Evolutionary conservation across 441 rosid genomes (phyloP), one percentile per base, ranked within the genome.

Genomic region (Croton setiger): DNA sequence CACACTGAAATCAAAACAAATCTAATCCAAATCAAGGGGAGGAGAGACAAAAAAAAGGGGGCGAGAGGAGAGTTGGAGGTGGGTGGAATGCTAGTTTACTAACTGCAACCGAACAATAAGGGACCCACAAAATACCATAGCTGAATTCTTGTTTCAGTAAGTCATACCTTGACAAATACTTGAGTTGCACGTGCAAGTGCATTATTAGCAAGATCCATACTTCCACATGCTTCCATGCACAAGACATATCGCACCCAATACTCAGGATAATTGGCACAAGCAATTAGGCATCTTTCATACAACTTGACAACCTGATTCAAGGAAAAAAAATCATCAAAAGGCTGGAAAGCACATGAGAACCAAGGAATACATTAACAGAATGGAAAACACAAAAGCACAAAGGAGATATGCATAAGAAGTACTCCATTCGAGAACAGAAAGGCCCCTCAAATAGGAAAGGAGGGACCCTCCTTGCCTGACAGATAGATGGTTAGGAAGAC

Each of bases 401-500:
- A 84, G 83, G 84, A 82, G 90, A 84, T 86, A 84, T 79, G 86
- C 88, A 94, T 84, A 80, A 91, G 93, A 83, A 76, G 84, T 89
- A 89, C 97, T 89, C 96, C 88, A 83, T 76, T 74, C 76, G 78
- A 77, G 92, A 92, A 85, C 78, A 92, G 89, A 87, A 90, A 80
- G 91, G 92, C 85, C 96, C 97, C 97, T 83, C 91, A 83, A 78
- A 83, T 80, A 88, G 43, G 82, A 80, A 66, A 83, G 78, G 88
- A 89, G 96, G 97, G 88, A 83, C 91, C 96, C 96, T 87, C 97
- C 87, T 87, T 86, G 96, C 89, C 87, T 78, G 90, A 89, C 76
- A 90, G 84, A 90, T 74, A 90, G 90, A 91, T 85, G 84, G 89
- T 95, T 85, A 95, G 89, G 98, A 86, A 84, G 94, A 88, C 87